Base-by-base conservation (phyloP, 2,329 filamentous ascomycete species). In the Nothomitra cinnamomea region DNA sequence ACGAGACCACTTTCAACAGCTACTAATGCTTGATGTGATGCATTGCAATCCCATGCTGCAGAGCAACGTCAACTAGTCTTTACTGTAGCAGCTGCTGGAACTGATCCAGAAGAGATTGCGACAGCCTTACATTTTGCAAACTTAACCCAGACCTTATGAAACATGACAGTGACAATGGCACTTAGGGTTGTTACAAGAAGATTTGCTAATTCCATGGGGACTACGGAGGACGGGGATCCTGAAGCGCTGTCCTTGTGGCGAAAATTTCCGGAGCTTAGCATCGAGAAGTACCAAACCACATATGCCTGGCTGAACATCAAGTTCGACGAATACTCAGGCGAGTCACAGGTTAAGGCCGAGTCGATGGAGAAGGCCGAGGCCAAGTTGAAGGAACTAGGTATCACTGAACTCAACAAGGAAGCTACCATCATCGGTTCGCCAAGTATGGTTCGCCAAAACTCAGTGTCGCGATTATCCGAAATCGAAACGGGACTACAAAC, bases 401-500 rank as follows among this genome's bases (percentile, higher is more conserved):
- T 89, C 32, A 78, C 78, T 1, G 77, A 84, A 61, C 79, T 85
- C 63, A 80, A 81, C 24, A 75, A 84, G n/a, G 83, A 83, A 41
- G 82, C 84, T 48, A 74, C 80, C 60, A 77, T 88, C 54, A 74
- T 89, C 54, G 79, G 88, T 86, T 88, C 62, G 70, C 75, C 53
- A 80, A 83, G 63, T 77, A 83, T 56, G 72, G 84, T 1, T 69
- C 76, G 7, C 85, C 85, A 70, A 78, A 76, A 56, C 75, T 87
- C 10, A 83, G 82, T 60, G 80, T 79, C 62, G 77, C 82, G 24
- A 76, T 88, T 53, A 76, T 88, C 55, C 77, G 82, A 58, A 85
- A 86, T 69, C 79, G 77, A 59, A 81, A 85, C 58, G 85, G 85
- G 54, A 87, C 83, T 12, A 83, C 82, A 41, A 75, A 87, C 35